These are phyloP conservation scores for Lactarius quietus DNA, from an alignment of 768 basidiomycete species.

Conservation along the genomic window DNA sequence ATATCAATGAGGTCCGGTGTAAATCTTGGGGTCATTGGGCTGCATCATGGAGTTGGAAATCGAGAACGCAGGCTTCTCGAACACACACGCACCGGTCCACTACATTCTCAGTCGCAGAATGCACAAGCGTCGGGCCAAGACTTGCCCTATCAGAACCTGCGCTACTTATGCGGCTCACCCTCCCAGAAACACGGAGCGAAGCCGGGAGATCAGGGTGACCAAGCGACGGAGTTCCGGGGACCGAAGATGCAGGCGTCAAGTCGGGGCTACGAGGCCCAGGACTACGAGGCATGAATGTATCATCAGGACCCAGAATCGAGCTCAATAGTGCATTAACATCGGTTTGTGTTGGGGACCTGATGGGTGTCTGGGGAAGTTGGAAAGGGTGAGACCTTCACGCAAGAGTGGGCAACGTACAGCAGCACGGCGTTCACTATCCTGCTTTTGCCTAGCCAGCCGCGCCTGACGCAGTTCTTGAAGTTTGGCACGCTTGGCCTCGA, in stretches of 20 bases:
- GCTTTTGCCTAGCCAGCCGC: constrained; percentile 63
- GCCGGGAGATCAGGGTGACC: constrained; percentile 38
- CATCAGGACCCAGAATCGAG: constrained; percentile 47
- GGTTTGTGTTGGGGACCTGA: constrained; percentile 38
- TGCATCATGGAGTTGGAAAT: constrained; percentile 30
- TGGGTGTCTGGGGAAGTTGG: constrained; percentile 12
- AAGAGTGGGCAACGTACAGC: constrained; percentile 36
- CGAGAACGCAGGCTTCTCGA: neutral
- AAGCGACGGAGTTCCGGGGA: constrained; percentile 64
- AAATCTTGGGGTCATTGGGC: constrained; percentile 59
- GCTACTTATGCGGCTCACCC: constrained; percentile 71
- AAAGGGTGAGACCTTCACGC: constrained; percentile 26
- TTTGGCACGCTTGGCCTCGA: constrained; percentile 86
- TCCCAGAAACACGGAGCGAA: constrained; percentile 48
- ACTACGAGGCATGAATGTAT: constrained; percentile 47
- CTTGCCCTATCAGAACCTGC: constrained; percentile 47
- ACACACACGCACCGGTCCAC: constrained; percentile 55
- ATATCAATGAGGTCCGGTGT: constrained; percentile 82
- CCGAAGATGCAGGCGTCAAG: constrained; percentile 65
- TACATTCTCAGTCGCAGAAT: constrained; percentile 58
- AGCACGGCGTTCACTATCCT: constrained; percentile 45
- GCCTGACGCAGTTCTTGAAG: constrained; percentile 81
- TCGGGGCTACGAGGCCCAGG: constrained; percentile 59
- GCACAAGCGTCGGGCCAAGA: constrained; percentile 44
- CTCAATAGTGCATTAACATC: constrained; percentile 75